Evolutionary conservation across 768 basidiomycete genomes (phyloP), one percentile per base, ranked within the genome.

Genomic region (Zangia roseola): DNA sequence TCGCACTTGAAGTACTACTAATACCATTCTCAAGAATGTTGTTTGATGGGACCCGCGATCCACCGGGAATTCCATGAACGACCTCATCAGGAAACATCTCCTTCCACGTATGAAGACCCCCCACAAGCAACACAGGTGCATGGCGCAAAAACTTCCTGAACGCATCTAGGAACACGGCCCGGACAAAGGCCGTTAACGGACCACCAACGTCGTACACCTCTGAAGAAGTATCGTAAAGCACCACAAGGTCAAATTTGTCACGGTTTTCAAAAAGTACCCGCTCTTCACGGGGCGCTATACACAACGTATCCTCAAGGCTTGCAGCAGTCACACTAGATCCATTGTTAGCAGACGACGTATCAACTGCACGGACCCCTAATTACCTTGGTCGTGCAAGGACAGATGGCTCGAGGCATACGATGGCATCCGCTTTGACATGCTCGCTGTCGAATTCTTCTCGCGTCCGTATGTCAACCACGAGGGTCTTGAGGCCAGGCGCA

Each of bases 181-280:
- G 74, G 45, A 84, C 74, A 20, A 94, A 77, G 17, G 74, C 63
- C 2, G 79, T 74, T n/a, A 88, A 63, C 0, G 84, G 80, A 0
- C 81, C 74, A 10, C 73, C 72, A 17, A 71, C 65, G 2, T 76
- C 78, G 43, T 82, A 76, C 16, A 72, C 66, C 45, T 78, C 74
- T 39, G 89, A 83, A 25, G 74, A 65, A 42, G 77, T 60, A 65
- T 98, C 94, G 65, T 94, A 94, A 4, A 97, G 72, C 14, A 86
- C 89, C 21, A 99, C 83, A 19, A 94, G 68, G 56, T 97, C 94
- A 63, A 90, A 95, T 57, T 88, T 86, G 60, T 93, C 82, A 34
- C 95, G 88, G 52, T 91, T 88, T 35, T 72, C 65, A 65, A 98
- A 98, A n/a, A 88, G 74, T 2, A 76, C 74, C 38, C 74, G 74